Evolutionary conservation across 148 eudicot genomes (phyloP), one percentile per base, ranked within the genome.

Genomic region (Persicaria maculosa): DNA sequence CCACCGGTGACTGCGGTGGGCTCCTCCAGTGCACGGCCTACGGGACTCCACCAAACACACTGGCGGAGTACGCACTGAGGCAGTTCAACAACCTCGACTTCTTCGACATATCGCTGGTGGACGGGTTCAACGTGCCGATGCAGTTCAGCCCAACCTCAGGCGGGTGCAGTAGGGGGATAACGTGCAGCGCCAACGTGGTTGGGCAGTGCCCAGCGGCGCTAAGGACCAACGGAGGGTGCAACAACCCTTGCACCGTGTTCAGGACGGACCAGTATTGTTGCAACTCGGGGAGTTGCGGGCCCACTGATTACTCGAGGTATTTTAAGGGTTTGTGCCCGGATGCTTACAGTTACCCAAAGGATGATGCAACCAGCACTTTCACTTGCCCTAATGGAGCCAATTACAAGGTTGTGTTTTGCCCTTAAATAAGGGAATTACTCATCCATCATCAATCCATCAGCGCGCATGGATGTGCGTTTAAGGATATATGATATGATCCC

Each of bases 1-100:
- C 77, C 10, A 87, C 89, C 0, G 90, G 90, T 0, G 90, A 83
- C 61, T 89, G 90, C 19, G 77, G 79, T 0, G 88, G 88, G 0
- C 69, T 80, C 9, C 84, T 82, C 0, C 17, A 73, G 1, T 89
- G 90, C 75, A 40, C 43, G 1, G 77, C 3, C 1, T 82, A 70
- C 14, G 88, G 88, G 0, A 5, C 47, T 0, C 73, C 81, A 8
- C 90, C 93, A 2, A 79, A 85, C 71, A 85, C 87, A 5, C 36
- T 86, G 0, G 87, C 88, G 5, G 89, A 88, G 58, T 88, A 68
- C 44, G 77, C 87, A 0, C 74, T 89, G 2, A 81, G 83, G 50
- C 85, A 79, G 44, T 79, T 17, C 67, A 31, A 53, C 5, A 82
- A 85, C 76, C 19, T 78, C 0, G 90, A 89, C 71, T 85, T 80